These are phyloP conservation scores for Hydrangea macrophylla DNA, from an alignment of 148 eudicot genomes.

Conservation along the genomic window DNA sequence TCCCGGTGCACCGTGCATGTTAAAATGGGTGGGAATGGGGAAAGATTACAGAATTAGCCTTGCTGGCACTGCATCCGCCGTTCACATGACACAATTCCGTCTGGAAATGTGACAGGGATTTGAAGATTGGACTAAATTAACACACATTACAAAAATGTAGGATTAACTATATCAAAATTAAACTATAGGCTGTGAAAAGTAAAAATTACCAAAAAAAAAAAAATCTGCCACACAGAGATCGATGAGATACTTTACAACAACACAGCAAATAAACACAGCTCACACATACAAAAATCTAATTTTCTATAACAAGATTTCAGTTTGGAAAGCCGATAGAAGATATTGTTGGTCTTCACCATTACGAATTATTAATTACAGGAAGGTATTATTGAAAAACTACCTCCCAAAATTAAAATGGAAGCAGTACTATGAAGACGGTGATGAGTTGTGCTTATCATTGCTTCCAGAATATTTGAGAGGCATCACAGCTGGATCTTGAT, in stretches of 20 bases:
- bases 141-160: neutral
- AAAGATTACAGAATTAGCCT: no score
- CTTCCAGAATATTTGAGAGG: no score
- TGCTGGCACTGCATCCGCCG: no score
- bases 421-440: no score
- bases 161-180: neutral
- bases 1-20: no score
- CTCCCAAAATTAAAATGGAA: no score
- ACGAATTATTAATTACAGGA: neutral
- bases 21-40: no score
- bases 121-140: no score
- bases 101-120: neutral
- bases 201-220: neutral
- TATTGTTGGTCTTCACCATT: neutral
- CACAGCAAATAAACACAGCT: neutral
- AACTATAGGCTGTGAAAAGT: neutral
- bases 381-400: neutral
- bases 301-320: neutral
- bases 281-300: neutral
- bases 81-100: neutral
- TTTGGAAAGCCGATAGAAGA: neutral
- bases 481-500: no score
- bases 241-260: neutral
- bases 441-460: no score
- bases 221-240: no score